Evolutionary conservation across 2,329 filamentous ascomycete species (phyloP).

Genomic region (Alternaria sp.): DNA sequence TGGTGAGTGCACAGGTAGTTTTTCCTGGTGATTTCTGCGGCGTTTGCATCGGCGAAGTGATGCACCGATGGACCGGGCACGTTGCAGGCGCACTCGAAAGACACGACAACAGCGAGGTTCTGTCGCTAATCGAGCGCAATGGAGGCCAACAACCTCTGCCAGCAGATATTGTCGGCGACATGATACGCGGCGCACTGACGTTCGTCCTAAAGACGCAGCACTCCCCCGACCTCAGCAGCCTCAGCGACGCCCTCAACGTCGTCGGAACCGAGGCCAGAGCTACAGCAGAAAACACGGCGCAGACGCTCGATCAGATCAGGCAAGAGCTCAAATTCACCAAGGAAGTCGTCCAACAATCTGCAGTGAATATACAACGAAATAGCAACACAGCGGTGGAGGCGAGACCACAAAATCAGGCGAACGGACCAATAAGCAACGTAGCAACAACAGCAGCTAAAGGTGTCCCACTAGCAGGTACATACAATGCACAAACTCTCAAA

Average conservation of each 20-base stretch:
- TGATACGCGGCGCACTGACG: slow-evolving; percentile 23
- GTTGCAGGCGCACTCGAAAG: no score
- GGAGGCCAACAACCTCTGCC: slow-evolving; percentile 18
- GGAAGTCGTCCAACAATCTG: slow-evolving; percentile 8
- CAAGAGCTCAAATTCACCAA: slow-evolving; percentile 7
- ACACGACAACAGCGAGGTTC: slow-evolving; percentile 19
- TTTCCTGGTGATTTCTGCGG: no score
- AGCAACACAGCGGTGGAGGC: slow-evolving; percentile 23
- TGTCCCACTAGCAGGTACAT: no score
- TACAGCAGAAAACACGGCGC: slow-evolving; percentile 15
- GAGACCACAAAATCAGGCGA: slow-evolving; percentile 16
- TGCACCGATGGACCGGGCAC: no score
- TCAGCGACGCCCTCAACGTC: slow-evolving; percentile 22
- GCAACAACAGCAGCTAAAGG: no score
- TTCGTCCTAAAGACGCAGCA: slow-evolving; percentile 30
- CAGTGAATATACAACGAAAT: slow-evolving; percentile 19
- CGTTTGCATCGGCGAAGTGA: no score
- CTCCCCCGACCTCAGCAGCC: slow-evolving; percentile 24
- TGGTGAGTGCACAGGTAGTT: no score
- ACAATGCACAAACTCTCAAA: no score
- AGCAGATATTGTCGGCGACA: slow-evolving; percentile 21
- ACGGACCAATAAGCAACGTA: no score
- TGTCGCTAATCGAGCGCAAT: not conserved
- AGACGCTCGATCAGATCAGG: slow-evolving; percentile 21
- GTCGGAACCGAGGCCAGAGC: slow-evolving; percentile 25